Conservation (phyloP, 75 land plant species). For the Larix kaempferi region DNA sequence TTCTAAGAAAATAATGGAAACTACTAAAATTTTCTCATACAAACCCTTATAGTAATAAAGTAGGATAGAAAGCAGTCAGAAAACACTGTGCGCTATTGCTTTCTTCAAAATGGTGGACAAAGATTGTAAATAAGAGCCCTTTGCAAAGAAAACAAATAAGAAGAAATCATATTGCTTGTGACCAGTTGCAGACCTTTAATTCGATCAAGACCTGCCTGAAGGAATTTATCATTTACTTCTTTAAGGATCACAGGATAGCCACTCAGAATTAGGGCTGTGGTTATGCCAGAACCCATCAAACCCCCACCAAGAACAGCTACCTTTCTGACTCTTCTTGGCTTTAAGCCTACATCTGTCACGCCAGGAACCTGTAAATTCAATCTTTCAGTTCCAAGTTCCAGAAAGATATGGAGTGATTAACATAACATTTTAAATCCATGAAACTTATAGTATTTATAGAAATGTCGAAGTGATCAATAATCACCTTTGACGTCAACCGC, state of each 20-base stretch:
- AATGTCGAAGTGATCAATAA: not conserved
- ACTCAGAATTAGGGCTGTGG: slow-evolving; percentile 79
- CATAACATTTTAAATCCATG: not conserved
- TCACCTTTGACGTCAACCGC: slow-evolving; percentile 81
- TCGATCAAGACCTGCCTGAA: slow-evolving; percentile 74
- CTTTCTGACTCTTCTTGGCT: slow-evolving; percentile 63
- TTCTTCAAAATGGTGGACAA: not conserved
- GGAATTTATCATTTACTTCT: slow-evolving; percentile 86
- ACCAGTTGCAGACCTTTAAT: slow-evolving; percentile 59
- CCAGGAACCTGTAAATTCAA: slow-evolving; percentile 44
- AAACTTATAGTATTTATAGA: not conserved
- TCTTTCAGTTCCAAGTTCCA: not conserved
- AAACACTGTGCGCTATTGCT: not conserved
- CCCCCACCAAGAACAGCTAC: slow-evolving; percentile 98
- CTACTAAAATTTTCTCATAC: not conserved
- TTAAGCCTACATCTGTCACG: slow-evolving; percentile 73
- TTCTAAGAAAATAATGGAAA: not conserved
- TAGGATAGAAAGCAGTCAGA: not conserved
- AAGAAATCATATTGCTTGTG: slow-evolving; percentile 1
- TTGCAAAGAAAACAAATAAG: not conserved
- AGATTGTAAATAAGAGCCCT: not conserved
- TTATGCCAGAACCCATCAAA: slow-evolving; percentile 98
- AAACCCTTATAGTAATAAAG: not conserved
- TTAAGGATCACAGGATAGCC: slow-evolving; percentile 76
- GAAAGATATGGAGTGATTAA: not conserved